Base-by-base conservation (phyloP, 805 yeast species). In the Lipomyces chichibuensis region DNA sequence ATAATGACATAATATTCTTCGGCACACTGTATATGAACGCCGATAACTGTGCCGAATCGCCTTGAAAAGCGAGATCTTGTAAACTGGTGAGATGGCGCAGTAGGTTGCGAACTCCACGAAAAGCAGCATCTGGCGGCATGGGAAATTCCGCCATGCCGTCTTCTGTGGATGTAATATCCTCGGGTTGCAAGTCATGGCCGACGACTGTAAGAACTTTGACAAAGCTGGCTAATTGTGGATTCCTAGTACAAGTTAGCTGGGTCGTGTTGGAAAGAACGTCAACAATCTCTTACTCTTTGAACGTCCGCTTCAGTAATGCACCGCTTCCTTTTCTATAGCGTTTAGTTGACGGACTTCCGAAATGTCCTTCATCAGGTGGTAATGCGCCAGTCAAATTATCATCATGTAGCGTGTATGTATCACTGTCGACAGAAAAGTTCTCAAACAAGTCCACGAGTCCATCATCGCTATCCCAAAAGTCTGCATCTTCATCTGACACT, bases 41-140 rank as follows among this genome's bases (percentile, higher is more conserved):
- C 3, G 69, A 62, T 3, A 69, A 62, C 57, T 65, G 71, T n/a
- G 70, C 67, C 2, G 70, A 66, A 39, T 69, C 71, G 46, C 71
- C 69, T 32, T 65, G 23, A 43, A 66, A 69, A 9, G 65, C 49
- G 25, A 69, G 60, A 25, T 65, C 51, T 25, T 69, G 63, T 17
- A 69, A 60, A n/a, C 14, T 25, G 1, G 70, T 63, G 43, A 69
- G 51, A 13, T 55, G 64, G 25, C 62, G 37, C 20, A 69, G 57
- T 8, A 69, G 46, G 56, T 67, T 67, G 13, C 71, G 63, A 5
- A 69, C 71, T 23, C 71, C 71, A 13, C 58, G 39, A 23, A 53
- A 67, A 3, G 64, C 67, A 9, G 51, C 55, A 23, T 69, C 71
- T 3, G 66, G 63, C 8, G 71, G 67, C 11, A 54, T 29, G 6